phyloP scores from a whole-genome alignment of 2,329 filamentous ascomycete genomes.

The Fusarium clavum region DNA sequence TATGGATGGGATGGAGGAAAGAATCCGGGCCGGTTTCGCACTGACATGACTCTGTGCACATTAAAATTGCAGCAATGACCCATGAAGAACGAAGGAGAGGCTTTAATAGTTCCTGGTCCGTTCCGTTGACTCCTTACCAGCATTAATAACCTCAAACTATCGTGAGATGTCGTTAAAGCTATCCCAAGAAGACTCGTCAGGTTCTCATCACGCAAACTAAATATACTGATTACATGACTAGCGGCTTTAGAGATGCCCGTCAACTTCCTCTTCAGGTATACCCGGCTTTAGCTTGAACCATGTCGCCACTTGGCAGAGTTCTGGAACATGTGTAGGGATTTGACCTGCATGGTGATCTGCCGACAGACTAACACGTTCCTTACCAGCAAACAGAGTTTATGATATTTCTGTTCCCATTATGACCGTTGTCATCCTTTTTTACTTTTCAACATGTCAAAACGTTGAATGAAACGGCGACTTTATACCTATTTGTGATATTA shows the following conservation, averaged over 20 bases:
- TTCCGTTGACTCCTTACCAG: constrained; percentile 16
- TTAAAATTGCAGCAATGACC: neutral
- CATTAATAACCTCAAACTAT: constrained; percentile 9
- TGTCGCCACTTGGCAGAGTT: constrained; percentile 30
- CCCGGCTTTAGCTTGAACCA: constrained; percentile 26
- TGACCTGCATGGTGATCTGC: constrained; percentile 30
- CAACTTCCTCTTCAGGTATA: constrained; percentile 35
- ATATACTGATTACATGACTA: constrained; percentile 28
- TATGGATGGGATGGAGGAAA: constrained; percentile 10
- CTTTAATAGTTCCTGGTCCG: constrained; percentile 13
- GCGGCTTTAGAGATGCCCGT: constrained; percentile 27
- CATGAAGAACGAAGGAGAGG: neutral
- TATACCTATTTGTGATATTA: constrained; percentile 2
- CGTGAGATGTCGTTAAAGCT: constrained; percentile 9
- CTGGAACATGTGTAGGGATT: constrained; percentile 19
- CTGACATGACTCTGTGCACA: constrained; percentile 7
- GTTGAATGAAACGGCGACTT: constrained; percentile 8
- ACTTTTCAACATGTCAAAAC: constrained; percentile 1
- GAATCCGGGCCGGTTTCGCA: constrained; percentile 19
- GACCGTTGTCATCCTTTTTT: constrained; percentile 1
- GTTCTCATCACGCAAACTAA: constrained; percentile 16
- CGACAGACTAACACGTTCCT: constrained; percentile 18
- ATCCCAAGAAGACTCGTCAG: constrained; percentile 27
- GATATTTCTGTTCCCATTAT: constrained; percentile 17
- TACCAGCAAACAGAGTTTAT: constrained; percentile 6